A percentile compares a stretch with the other conserved stretches of the same genome.
These are phyloP conservation scores for Rhizophlyctis rosea DNA, from an alignment of 192 early-diverging fungal species.

Conservation along the genomic window DNA sequence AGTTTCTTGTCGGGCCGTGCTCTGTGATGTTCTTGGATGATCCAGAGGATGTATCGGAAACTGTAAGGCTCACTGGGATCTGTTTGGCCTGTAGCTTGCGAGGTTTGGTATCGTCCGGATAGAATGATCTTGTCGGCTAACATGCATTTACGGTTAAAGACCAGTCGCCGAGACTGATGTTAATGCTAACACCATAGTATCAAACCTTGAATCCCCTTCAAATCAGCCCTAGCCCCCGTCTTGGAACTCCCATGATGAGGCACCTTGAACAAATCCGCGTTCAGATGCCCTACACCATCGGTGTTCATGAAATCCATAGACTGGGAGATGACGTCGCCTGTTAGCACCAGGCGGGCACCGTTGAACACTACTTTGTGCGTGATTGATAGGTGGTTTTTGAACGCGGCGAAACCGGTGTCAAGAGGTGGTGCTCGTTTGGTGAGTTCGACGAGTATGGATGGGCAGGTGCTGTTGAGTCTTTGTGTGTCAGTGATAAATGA, in stretches of 20 bases:
- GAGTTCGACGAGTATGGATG: no score
- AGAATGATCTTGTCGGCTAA: neutral
- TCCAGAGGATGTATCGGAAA: constrained; percentile 4
- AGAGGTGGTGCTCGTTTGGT: no score
- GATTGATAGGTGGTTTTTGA: no score
- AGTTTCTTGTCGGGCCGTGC: neutral
- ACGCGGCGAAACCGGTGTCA: no score
- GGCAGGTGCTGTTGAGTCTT: no score
- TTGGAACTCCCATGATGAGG: constrained; percentile 6
- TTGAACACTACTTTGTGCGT: neutral
- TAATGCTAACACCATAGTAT: no score
- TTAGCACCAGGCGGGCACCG: constrained; percentile 6
- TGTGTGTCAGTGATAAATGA: no score
- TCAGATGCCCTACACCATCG: neutral
- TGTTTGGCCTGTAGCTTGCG: no score
- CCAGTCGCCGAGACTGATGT: no score
- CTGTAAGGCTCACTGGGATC: neutral
- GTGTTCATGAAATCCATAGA: neutral
- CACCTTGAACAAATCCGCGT: neutral
- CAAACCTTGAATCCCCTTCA: neutral
- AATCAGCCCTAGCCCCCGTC: neutral
- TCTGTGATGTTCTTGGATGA: constrained; percentile 4
- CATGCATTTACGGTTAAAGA: no score
- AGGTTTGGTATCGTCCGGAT: neutral
- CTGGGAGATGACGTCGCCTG: constrained; percentile 7